A percentile compares a stretch with the other conserved stretches of the same genome.
Conservation (phyloP, 2,329 filamentous ascomycete species). For the Volutella citrinella region DNA sequence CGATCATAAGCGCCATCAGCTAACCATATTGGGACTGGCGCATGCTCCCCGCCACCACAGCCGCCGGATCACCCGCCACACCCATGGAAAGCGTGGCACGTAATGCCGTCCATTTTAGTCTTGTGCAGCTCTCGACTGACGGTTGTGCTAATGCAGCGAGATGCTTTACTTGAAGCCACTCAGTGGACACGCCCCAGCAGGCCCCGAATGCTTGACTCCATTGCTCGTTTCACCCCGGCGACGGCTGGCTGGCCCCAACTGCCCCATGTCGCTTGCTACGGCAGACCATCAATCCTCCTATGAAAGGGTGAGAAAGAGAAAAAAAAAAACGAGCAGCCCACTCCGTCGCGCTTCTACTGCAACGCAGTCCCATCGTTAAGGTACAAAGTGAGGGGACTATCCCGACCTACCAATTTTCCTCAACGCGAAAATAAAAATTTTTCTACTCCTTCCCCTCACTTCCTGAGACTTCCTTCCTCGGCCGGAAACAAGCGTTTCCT, state of each 20-base stretch:
- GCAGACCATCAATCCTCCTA: conserved; percentile 10
- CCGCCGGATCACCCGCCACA: conserved; percentile 8
- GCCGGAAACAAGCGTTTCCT: no score
- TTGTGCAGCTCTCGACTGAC: conserved; percentile 17
- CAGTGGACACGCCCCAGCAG: conserved; percentile 12
- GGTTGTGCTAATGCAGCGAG: conserved; percentile 19
- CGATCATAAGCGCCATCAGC: background rate
- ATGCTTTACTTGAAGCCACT: no score
- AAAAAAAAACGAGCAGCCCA: conserved; percentile 9
- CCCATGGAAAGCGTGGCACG: no score
- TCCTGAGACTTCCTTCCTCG: no score
- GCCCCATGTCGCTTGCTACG: conserved; percentile 20
- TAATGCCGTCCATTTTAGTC: no score
- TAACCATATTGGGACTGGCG: conserved; percentile 15
- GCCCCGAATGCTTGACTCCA: conserved; percentile 12
- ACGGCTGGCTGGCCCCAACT: conserved; percentile 14
- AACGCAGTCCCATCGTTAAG: conserved; percentile 15
- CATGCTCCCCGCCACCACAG: conserved; percentile 5
- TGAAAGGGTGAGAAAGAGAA: conserved; percentile 10
- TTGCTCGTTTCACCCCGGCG: conserved; percentile 22
- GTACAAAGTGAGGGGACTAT: no score
- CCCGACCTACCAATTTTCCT: no score
- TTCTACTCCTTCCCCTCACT: no score
- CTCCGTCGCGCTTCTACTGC: conserved; percentile 10
- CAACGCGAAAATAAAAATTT: no score